Evolutionary conservation across 768 basidiomycete species (phyloP).

Genomic region (Kwoniella sp.): DNA sequence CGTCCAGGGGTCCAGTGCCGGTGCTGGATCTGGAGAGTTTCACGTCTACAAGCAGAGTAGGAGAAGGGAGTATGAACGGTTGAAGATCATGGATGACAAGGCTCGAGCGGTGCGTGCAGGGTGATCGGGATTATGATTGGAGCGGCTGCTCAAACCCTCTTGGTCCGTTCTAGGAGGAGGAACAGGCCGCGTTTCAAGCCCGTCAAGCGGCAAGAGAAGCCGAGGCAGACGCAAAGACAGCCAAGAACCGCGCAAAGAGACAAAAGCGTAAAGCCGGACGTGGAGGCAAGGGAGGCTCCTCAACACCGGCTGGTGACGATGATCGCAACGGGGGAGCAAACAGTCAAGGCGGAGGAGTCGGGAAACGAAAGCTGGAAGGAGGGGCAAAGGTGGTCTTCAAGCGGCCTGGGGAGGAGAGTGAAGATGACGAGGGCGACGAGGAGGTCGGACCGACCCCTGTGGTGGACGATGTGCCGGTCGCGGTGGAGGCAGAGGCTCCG

Average conservation of each 20-base stretch:
- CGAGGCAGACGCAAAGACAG: conserved; percentile 76
- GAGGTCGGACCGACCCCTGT: conserved; percentile 15
- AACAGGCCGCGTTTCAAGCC: conserved; percentile 67
- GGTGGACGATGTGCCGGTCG: background rate
- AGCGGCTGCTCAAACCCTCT: background rate
- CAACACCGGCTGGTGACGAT: background rate
- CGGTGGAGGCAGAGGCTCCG: conserved; percentile 10
- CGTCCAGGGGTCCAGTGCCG: conserved; percentile 94
- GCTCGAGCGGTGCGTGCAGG: conserved; percentile 63
- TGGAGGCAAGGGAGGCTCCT: conserved; percentile 48
- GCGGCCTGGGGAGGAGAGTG: conserved; percentile 53
- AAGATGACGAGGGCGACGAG: conserved; percentile 47
- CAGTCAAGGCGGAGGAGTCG: conserved; percentile 49
- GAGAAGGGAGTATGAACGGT: conserved; percentile 87
- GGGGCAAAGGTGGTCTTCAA: conserved; percentile 62
- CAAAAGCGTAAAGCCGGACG: conserved; percentile 80
- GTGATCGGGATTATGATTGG: too few relatives aligned
- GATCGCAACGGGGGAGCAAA: conserved; percentile 14
- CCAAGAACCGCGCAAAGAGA: conserved; percentile 89
- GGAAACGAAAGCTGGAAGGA: conserved; percentile 69
- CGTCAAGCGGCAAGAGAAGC: conserved; percentile 69
- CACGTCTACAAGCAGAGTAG: conserved; percentile 97
- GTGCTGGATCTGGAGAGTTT: conserved; percentile 95
- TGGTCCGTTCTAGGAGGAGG: conserved; percentile 58
- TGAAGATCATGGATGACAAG: conserved; percentile 84